phyloP scores from a whole-genome alignment of 441 rosid species.

The Adansonia madagascariensis region DNA sequence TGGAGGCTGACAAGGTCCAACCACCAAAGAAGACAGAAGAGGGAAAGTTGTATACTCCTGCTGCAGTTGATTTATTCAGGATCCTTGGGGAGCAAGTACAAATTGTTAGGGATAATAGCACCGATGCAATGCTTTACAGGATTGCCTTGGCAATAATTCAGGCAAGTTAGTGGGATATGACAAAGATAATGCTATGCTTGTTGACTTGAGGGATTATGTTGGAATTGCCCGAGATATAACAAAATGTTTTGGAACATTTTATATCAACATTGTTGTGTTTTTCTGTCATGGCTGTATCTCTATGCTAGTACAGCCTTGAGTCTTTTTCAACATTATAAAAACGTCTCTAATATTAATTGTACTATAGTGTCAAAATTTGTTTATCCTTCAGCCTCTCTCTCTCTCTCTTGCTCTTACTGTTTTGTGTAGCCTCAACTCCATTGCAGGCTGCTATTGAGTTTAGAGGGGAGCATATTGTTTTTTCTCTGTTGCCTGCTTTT shows the following conservation, averaged over 20 bases:
- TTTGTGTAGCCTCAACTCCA: not conserved
- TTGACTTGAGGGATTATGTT: conserved; percentile 3
- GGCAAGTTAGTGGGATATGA: conserved; percentile 50
- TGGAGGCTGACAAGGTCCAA: conserved; percentile 94
- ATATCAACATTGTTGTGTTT: not conserved
- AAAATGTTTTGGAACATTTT: not conserved
- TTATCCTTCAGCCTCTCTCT: not conserved
- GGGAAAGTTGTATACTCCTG: conserved; percentile 97
- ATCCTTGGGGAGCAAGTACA: conserved; percentile 99
- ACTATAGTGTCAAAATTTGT: conserved; percentile 9
- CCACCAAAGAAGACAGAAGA: conserved; percentile 98
- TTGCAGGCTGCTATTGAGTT: not conserved
- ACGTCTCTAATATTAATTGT: not conserved
- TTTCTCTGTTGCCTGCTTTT: not conserved
- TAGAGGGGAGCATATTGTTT: conserved; percentile 8
- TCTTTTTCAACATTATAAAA: conserved; percentile 6
- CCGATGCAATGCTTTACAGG: conserved; percentile 94
- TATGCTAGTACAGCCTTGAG: not conserved
- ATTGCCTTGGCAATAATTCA: conserved; percentile 94
- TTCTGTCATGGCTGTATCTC: not conserved
- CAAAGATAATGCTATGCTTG: conserved; percentile 3
- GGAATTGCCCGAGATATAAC: not conserved
- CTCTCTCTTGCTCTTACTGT: not conserved
- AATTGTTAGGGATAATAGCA: conserved; percentile 97
- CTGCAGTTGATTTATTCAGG: conserved; percentile 99